Evolutionary conservation across 1,139 yeast genomes (phyloP).

Genomic region (Yamadazyma oceani): DNA sequence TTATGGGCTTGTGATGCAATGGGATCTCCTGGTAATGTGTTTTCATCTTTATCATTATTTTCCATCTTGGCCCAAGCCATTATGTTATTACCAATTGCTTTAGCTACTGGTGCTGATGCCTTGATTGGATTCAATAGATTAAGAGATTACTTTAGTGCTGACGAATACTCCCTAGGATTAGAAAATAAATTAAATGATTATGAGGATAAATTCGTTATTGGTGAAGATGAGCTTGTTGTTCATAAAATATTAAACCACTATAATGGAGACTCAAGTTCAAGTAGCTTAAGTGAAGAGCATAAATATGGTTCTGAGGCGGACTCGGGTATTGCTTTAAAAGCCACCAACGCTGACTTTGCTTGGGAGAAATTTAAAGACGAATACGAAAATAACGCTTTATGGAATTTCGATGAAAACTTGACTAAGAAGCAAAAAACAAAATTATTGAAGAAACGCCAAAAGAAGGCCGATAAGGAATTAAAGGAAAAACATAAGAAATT

Average conservation of each 20-base stretch:
- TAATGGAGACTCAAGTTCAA: background rate
- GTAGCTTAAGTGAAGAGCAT: background rate
- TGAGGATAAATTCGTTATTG: constrained; percentile 21
- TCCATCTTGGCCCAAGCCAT: constrained; percentile 52
- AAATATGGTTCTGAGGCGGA: constrained; percentile 5
- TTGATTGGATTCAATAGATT: constrained; percentile 51
- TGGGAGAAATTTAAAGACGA: constrained; percentile 40
- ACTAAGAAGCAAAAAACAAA: constrained; percentile 18
- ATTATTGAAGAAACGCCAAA: constrained; percentile 18
- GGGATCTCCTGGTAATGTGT: constrained; percentile 45
- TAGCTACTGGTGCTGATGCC: constrained; percentile 56
- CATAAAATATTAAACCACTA: background rate
- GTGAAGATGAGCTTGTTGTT: constrained; percentile 14
- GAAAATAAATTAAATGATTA: constrained; percentile 18
- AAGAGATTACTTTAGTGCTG: constrained; percentile 40
- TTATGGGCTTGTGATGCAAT: constrained; percentile 40
- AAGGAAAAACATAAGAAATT: constrained; percentile 8
- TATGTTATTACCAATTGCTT: constrained; percentile 54
- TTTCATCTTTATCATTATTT: constrained; percentile 53
- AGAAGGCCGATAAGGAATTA: constrained; percentile 11
- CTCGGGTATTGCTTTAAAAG: constrained; percentile 22
- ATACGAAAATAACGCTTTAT: constrained; percentile 22
- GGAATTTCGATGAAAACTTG: constrained; percentile 23
- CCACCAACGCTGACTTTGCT: constrained; percentile 31
- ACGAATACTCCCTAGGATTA: constrained; percentile 32